phyloP scores from a whole-genome alignment of 306 rosid species.

The Gastrolobium villosum region DNA sequence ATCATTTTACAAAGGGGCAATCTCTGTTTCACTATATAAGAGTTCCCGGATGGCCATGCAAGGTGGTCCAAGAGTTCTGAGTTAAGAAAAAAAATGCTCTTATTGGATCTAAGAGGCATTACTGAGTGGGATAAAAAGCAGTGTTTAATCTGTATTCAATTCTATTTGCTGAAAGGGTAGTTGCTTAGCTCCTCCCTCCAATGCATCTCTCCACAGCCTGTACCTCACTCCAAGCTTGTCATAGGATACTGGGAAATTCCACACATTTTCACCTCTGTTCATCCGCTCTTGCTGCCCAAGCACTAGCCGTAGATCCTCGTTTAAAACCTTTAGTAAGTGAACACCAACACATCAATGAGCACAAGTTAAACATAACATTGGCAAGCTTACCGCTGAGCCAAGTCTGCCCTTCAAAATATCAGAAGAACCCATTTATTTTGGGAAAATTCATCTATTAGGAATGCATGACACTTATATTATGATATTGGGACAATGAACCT shows the following conservation, averaged over 20 bases:
- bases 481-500: not conserved
- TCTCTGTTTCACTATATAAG: slow-evolving; percentile 56
- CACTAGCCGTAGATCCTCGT: slow-evolving; percentile 63
- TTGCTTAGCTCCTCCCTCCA: slow-evolving; percentile 69
- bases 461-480: slow-evolving; percentile 8
- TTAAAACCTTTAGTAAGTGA: not conserved
- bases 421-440: too few species aligned
- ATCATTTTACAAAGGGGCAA: slow-evolving; percentile 52
- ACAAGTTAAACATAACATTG: too few species aligned
- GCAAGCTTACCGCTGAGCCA: too few species aligned
- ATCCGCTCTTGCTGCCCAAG: slow-evolving; percentile 57
- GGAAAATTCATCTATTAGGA: too few species aligned
- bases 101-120: too few species aligned
- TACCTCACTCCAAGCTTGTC: slow-evolving; percentile 86
- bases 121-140: not conserved
- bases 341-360: slow-evolving; percentile 1
- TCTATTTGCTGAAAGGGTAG: slow-evolving; percentile 60
- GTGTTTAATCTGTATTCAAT: slow-evolving; percentile 32
- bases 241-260: slow-evolving; percentile 61
- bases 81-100: slow-evolving; percentile 8
- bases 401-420: too few species aligned
- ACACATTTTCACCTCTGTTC: too few species aligned
- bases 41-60: slow-evolving; percentile 59
- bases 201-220: slow-evolving; percentile 79
- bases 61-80: not conserved